Conservation (phyloP, 169 alveolate species). For the Plasmodium chabaudi region DNA sequence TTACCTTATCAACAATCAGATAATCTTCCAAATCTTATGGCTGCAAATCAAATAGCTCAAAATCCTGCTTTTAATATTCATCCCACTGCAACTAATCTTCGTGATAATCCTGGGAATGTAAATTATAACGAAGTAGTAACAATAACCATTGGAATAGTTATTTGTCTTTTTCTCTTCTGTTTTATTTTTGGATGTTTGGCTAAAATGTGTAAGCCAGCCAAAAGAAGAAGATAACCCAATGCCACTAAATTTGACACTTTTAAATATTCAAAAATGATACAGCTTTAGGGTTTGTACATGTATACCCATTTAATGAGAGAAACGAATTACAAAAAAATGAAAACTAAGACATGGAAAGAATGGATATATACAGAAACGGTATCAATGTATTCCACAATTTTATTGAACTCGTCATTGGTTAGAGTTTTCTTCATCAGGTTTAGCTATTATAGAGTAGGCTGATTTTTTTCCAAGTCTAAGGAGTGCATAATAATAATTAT, state of each 20-base stretch:
- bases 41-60: conserved; percentile 49
- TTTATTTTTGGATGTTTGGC: conserved; percentile 48
- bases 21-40: conserved; percentile 20
- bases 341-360: not conserved
- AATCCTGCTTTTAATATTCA: conserved; percentile 65
- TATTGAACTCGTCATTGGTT: too few relatives aligned
- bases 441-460: conserved; percentile 27
- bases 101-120: conserved; percentile 69
- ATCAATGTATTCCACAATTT: not conserved
- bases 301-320: not conserved
- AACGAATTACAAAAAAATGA: not conserved
- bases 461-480: conserved; percentile 34
- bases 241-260: too few relatives aligned
- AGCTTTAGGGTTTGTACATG: not conserved
- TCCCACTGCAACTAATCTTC: conserved; percentile 46
- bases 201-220: conserved; percentile 48
- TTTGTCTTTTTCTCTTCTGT: conserved; percentile 58
- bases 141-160: conserved; percentile 44
- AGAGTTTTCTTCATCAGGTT: not conserved
- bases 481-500: conserved; percentile 14
- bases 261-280: too few relatives aligned
- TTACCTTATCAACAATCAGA: conserved; percentile 10
- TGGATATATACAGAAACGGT: not conserved
- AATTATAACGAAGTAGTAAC: conserved; percentile 48
- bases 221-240: conserved; percentile 20